A percentile compares a stretch with the other conserved stretches of the same genome.
Conservation (phyloP, 2,329 filamentous ascomycete genomes). For the Aspergillus fischeri region DNA sequence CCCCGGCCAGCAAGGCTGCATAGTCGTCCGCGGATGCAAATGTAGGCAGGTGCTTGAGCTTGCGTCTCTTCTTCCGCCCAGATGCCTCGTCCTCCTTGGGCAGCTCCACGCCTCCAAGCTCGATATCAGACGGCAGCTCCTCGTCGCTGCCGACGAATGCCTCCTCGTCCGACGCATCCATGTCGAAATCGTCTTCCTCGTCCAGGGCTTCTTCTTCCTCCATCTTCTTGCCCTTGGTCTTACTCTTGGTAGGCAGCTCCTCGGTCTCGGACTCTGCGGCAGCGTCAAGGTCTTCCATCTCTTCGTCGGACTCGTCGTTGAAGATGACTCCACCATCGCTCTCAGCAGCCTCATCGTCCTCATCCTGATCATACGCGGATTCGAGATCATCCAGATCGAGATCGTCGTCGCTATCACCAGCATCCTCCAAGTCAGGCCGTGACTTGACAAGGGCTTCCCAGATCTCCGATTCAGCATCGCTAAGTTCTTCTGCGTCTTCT, state of each 20-base stretch:
- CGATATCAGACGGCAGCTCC: slow-evolving; percentile 50
- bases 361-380: slow-evolving; percentile 45
- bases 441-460: slow-evolving; percentile 87
- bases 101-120: slow-evolving; percentile 41
- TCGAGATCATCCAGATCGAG: slow-evolving; percentile 54
- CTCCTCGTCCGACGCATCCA: slow-evolving; percentile 45
- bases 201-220: slow-evolving; percentile 39
- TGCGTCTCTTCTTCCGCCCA: slow-evolving; percentile 64
- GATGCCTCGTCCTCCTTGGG: slow-evolving; percentile 40
- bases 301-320: slow-evolving; percentile 46
- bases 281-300: slow-evolving; percentile 42
- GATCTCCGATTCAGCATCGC: slow-evolving; percentile 72
- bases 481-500: slow-evolving; percentile 44
- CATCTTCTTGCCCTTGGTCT: slow-evolving; percentile 21
- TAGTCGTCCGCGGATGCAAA: slow-evolving; percentile 96
- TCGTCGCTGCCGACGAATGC: slow-evolving; percentile 52
- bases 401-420: slow-evolving; percentile 55
- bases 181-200: slow-evolving; percentile 53
- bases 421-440: slow-evolving; percentile 68
- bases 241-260: slow-evolving; percentile 22
- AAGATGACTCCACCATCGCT: slow-evolving; percentile 44
- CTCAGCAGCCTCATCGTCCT: slow-evolving; percentile 35
- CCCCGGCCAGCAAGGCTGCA: slow-evolving; percentile 72
- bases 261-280: slow-evolving; percentile 46
- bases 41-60: slow-evolving; percentile 81